These are phyloP conservation scores for Clonostachys sp. DNA, from an alignment of 2,329 filamentous ascomycete species.

Conservation along the genomic window DNA sequence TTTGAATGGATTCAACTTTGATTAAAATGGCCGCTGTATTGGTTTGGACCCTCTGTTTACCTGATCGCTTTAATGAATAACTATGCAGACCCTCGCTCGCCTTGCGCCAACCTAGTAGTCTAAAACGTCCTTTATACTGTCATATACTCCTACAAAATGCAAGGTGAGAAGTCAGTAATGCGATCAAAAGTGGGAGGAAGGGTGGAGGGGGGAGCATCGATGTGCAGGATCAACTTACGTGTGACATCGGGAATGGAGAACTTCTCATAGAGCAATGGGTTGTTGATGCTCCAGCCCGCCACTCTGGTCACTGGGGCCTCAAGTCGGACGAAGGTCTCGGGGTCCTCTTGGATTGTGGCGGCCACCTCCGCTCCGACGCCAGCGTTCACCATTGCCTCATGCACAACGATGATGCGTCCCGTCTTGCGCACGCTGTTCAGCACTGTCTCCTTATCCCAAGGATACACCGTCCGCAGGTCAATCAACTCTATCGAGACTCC, in stretches of 20 bases:
- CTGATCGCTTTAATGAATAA: too few relatives aligned
- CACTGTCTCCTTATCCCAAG: conserved; percentile 82
- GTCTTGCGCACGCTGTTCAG: conserved; percentile 83
- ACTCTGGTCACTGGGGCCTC: conserved; percentile 84
- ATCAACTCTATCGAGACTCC: conserved; percentile 78
- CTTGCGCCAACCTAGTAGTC: conserved; percentile 44
- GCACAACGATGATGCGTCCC: conserved; percentile 80
- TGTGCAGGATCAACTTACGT: conserved; percentile 53
- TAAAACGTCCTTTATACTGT: conserved; percentile 62
- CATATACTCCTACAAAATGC: conserved; percentile 56
- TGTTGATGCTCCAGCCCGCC: conserved; percentile 86
- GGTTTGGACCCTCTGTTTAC: too few relatives aligned
- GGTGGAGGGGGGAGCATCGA: not conserved
- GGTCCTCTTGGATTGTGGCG: conserved; percentile 77
- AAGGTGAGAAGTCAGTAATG: conserved; percentile 1
- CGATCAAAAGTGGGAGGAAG: not conserved
- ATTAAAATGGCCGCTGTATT: too few relatives aligned
- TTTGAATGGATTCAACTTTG: too few relatives aligned
- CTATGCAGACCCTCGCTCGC: too few relatives aligned
- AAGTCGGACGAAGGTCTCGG: conserved; percentile 70
- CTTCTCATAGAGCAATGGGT: conserved; percentile 72
- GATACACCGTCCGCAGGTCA: conserved; percentile 83
- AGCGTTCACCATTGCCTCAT: conserved; percentile 88
- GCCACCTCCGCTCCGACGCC: conserved; percentile 88
- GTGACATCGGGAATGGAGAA: conserved; percentile 82